These are phyloP conservation scores for Pulveroboletus sp. DNA, from an alignment of 1,284 basidiomycete species.

Conservation along the genomic window DNA sequence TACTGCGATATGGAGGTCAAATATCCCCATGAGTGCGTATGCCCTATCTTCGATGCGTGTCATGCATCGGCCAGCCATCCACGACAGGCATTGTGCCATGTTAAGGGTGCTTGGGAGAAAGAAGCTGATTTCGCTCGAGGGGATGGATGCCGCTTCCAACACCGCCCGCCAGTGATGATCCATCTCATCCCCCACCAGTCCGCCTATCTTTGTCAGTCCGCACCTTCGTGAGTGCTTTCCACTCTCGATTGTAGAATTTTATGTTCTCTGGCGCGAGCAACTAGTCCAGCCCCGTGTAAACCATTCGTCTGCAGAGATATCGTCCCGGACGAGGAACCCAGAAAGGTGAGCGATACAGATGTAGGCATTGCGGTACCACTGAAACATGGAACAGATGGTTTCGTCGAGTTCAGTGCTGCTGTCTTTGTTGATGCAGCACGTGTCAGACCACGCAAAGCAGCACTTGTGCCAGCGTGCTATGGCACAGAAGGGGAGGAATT, in stretches of 20 bases:
- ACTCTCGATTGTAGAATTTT: background rate
- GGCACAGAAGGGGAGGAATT: no score
- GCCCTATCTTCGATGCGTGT: conserved; percentile 12
- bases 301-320: no score
- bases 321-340: no score
- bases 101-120: background rate
- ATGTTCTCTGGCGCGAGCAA: no score
- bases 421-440: no score
- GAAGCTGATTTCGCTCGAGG: background rate
- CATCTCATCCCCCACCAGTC: background rate
- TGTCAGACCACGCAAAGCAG: no score
- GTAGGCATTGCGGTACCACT: no score
- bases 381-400: no score
- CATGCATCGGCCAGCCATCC: conserved; percentile 10
- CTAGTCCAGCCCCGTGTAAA: no score
- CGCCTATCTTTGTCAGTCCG: conserved; percentile 2
- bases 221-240: conserved; percentile 1
- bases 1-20: conserved; percentile 9
- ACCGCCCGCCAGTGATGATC: conserved; percentile 6
- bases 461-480: no score
- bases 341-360: no score
- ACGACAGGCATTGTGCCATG: conserved; percentile 1
- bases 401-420: no score
- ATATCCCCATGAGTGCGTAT: conserved; percentile 14
- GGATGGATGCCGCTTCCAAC: background rate